Conservation (phyloP, 78 protist species). For the Thecamonas trahens region DNA sequence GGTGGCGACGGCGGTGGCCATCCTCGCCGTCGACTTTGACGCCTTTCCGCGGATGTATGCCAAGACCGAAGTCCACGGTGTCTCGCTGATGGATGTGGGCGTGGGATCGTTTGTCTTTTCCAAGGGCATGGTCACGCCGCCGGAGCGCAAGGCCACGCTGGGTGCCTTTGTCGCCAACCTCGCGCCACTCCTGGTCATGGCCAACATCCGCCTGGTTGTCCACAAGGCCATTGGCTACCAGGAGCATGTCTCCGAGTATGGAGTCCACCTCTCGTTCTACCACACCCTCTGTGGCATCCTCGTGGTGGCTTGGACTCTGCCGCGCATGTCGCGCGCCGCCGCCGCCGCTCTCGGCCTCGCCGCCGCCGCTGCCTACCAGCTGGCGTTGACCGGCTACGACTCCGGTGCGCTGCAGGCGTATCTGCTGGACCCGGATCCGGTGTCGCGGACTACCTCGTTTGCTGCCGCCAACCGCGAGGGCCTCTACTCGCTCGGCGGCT, state of each 20-base stretch:
- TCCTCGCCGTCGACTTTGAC: slow-evolving; percentile 34
- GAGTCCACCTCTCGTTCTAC: slow-evolving; percentile 52
- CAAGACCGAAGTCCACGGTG: slow-evolving; percentile 27
- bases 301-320: slow-evolving; percentile 3
- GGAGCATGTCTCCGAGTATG: slow-evolving; percentile 48
- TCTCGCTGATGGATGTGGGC: slow-evolving; percentile 25
- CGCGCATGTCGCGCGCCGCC: not conserved
- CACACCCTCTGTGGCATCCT: too few species aligned
- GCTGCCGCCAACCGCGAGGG: slow-evolving; percentile 30
- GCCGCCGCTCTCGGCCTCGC: not conserved
- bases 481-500: slow-evolving; percentile 5
- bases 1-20: slow-evolving; percentile 3
- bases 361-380: not conserved
- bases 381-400: not conserved
- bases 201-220: slow-evolving; percentile 2
- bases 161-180: not conserved
- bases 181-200: slow-evolving; percentile 7
- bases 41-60: slow-evolving; percentile 8
- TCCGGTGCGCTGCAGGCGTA: not conserved
- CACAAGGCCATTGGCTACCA: slow-evolving; percentile 17
- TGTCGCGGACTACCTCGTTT: not conserved
- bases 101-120: slow-evolving; percentile 10
- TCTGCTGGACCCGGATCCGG: slow-evolving; percentile 1
- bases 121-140: not conserved
- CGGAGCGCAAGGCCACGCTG: not conserved